Evolutionary conservation across 2,329 filamentous ascomycete species (phyloP).

Genomic region (Decorospora gaudefroyi): DNA sequence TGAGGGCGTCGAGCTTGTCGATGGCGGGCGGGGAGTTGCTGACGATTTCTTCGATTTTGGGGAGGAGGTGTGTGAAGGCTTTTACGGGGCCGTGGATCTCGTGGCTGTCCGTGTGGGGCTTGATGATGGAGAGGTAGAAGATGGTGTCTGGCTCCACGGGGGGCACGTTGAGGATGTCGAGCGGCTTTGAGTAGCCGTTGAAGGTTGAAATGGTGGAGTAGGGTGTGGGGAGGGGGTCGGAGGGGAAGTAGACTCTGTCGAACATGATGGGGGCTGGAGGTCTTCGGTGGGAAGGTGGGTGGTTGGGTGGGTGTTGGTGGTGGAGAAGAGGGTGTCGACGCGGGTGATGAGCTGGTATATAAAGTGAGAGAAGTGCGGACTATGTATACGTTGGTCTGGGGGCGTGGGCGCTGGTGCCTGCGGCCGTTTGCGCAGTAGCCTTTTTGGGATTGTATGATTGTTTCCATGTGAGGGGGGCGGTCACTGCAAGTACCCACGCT

Average conservation of each 20-base stretch:
- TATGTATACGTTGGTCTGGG: background rate
- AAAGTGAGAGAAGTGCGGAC: background rate
- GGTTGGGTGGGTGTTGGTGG: background rate
- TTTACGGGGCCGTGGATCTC: constrained; percentile 23
- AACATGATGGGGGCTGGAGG: constrained; percentile 11
- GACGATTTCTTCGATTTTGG: constrained; percentile 15
- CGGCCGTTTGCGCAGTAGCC: constrained; percentile 5
- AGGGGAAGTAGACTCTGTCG: constrained; percentile 14
- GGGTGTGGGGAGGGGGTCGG: background rate
- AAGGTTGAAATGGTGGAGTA: background rate
- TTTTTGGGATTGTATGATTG: background rate
- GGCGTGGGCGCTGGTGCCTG: background rate
- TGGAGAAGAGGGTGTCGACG: background rate
- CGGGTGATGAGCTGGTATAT: background rate
- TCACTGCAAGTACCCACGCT: background rate
- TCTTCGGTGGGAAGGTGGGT: background rate
- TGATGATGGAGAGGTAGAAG: constrained; percentile 33
- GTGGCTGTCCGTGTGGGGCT: constrained; percentile 29
- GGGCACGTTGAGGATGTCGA: constrained; percentile 19
- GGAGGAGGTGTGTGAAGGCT: constrained; percentile 25
- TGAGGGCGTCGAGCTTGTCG: constrained; percentile 21
- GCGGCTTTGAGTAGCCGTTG: constrained; percentile 9
- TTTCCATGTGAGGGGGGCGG: background rate
- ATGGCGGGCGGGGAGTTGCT: constrained; percentile 28
- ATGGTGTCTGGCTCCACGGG: constrained; percentile 13